Base-by-base conservation (phyloP, 2,329 filamentous ascomycete species). In the Botryosphaeria dothidea region DNA sequence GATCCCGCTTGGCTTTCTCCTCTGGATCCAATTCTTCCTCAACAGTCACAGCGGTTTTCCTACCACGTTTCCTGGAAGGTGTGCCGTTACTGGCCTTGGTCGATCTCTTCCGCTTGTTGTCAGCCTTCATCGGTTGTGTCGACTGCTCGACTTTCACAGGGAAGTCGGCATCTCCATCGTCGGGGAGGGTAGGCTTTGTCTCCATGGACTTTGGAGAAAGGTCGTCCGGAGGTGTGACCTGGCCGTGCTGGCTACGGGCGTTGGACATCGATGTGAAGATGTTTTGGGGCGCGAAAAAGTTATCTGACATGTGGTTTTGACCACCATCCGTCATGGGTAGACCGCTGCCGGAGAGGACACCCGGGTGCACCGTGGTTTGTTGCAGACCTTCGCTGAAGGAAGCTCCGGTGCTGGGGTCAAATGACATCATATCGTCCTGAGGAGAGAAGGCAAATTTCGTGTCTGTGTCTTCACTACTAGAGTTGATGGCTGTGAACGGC, bases 141-240 rank as follows among this genome's bases (percentile, higher is more conserved):
- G 25, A 34, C 7, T 52, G 19, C 5, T 62, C 48, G 7, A 52
- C 34, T 5, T 34, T 64, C 23, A n/a, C 25, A 46, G 23, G 17
- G 15, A 11, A 34, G 2, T 62, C 31, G 15, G 2, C 4, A 4
- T 29, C 34, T 13, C 13, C 9, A 17, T 9, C 17, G 3, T 36
- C 45, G 6, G 19, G 25, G 1, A 38, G 41, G 36, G 9, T 1
- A n/a, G 15, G 13, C 6, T 27, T 41, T 2, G 15, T 17, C 7
- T 23, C 38, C 15, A 19, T n/a, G 13, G 41, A 36, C 48, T 58
- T 54, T 9, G 74, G 74, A 2, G 75, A 76, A 29, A 70, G 67
- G 13, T 78, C 73, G 19, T 77, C 75, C 2, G 75, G 75, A 1
- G 75, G 75, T 8, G 75, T 78, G 52, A 77, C 67, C 62, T 77